Conservation (phyloP, 495 filamentous ascomycete genomes). For the Aspergillus conjunctus region DNA sequence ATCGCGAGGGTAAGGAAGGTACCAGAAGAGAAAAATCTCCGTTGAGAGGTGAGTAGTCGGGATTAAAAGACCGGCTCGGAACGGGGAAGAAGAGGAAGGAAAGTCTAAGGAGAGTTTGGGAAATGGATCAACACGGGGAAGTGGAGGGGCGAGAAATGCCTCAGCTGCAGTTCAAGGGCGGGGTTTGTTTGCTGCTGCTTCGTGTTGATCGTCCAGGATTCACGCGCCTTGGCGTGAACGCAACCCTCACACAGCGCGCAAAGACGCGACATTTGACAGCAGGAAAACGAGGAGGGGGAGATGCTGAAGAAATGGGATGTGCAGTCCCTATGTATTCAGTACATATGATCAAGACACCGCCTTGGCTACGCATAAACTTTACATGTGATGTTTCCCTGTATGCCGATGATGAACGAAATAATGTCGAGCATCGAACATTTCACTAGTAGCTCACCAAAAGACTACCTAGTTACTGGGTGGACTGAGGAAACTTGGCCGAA, state of each 20-base stretch:
- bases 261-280: not conserved
- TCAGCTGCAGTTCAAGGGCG: not conserved
- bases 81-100: not conserved
- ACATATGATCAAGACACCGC: no score
- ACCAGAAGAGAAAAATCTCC: no score
- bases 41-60: not conserved
- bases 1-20: not conserved
- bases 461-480: no score
- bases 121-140: conserved; percentile 1
- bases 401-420: no score
- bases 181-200: conserved; percentile 1
- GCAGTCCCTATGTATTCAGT: no score
- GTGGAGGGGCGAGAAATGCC: not conserved
- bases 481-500: no score
- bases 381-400: no score
- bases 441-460: no score
- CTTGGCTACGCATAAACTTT: no score
- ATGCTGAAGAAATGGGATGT: no score
- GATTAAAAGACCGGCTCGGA: not conserved
- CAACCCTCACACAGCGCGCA: not conserved
- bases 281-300: no score
- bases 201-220: conserved; percentile 5
- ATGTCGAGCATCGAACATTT: no score
- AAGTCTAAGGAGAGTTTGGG: not conserved
- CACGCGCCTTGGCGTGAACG: conserved; percentile 1